These are phyloP conservation scores for Apiospora pterosperma DNA, from an alignment of 2,329 filamentous ascomycete genomes.

Conservation along the genomic window DNA sequence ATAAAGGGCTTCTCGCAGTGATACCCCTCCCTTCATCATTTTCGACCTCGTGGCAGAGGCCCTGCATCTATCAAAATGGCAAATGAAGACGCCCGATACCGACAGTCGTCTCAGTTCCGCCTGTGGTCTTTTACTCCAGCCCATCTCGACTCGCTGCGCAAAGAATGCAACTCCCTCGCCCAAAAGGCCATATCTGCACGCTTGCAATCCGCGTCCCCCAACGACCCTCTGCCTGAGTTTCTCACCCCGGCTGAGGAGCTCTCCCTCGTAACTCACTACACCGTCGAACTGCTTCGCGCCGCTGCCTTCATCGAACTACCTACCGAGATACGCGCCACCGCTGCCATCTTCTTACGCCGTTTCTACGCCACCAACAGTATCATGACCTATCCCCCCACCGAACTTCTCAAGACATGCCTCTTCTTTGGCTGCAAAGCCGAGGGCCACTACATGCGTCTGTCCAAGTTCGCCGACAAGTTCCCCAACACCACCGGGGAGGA, in stretches of 20 bases:
- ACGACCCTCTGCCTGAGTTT: conserved; percentile 64
- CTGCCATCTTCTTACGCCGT: conserved; percentile 83
- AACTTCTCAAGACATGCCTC: conserved; percentile 83
- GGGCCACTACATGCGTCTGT: conserved; percentile 67
- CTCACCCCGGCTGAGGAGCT: conserved; percentile 81
- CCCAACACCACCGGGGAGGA: conserved; percentile 72
- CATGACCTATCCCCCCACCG: conserved; percentile 92
- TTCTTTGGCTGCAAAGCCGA: conserved; percentile 95
- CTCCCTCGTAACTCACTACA: conserved; percentile 76
- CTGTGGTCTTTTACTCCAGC: conserved; percentile 87
- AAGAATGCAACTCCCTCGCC: conserved; percentile 76
- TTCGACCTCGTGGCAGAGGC: not conserved
- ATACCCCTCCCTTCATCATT: not conserved
- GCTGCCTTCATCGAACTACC: conserved; percentile 50
- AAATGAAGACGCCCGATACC: conserved; percentile 88
- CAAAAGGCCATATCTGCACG: conserved; percentile 55
- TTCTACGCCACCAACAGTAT: conserved; percentile 96
- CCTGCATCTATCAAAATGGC: conserved; percentile 47
- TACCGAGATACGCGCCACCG: conserved; percentile 63
- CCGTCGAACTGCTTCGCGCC: conserved; percentile 54
- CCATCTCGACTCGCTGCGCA: conserved; percentile 67
- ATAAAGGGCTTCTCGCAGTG: not conserved
- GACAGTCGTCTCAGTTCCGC: conserved; percentile 83
- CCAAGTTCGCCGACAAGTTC: conserved; percentile 66
- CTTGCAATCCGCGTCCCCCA: conserved; percentile 48